Percentiles rank a stretch among this genome's conserved stretches.
phyloP scores from a whole-genome alignment of 2,329 filamentous ascomycete species.

The Trichophyton schoenleinii region DNA sequence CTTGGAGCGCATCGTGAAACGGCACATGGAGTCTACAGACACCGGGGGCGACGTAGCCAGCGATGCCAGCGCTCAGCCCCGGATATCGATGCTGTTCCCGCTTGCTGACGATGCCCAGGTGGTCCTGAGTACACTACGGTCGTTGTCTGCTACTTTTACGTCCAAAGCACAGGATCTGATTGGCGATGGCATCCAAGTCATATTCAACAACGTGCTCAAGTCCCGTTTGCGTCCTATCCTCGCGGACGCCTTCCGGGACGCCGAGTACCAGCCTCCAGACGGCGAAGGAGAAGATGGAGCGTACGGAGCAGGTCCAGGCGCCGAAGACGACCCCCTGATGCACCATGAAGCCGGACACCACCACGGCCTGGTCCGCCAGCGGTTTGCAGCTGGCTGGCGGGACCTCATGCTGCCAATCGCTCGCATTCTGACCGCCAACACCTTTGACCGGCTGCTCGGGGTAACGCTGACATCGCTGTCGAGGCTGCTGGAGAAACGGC shows the following conservation, averaged over 20 bases:
- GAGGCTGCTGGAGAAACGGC: constrained; percentile 70
- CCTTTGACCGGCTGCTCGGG: constrained; percentile 64
- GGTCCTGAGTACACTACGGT: constrained; percentile 55
- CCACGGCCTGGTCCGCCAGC: constrained; percentile 56
- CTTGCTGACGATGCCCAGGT: constrained; percentile 62
- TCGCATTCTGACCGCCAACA: constrained; percentile 66
- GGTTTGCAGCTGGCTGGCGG: constrained; percentile 79
- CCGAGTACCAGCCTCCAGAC: constrained; percentile 64
- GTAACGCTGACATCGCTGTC: constrained; percentile 63
- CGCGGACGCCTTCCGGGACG: constrained; percentile 78
- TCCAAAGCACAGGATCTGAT: constrained; percentile 70
- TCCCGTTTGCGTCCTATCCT: constrained; percentile 72
- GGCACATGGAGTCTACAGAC: constrained; percentile 42
- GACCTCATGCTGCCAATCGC: constrained; percentile 72
- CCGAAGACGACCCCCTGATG: constrained; percentile 21
- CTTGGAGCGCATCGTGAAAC: constrained; percentile 67
- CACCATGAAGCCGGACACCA: constrained; percentile 5
- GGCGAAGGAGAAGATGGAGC: constrained; percentile 35
- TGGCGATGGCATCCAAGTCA: constrained; percentile 68
- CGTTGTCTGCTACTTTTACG: constrained; percentile 59
- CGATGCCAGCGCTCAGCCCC: constrained; percentile 18
- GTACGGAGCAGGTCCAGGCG: constrained; percentile 23
- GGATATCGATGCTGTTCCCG: constrained; percentile 57
- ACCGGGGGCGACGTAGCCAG: constrained; percentile 22
- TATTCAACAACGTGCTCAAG: constrained; percentile 80